phyloP scores from a whole-genome alignment of 1,139 yeast species.

The Insectozyma bohioensis region DNA sequence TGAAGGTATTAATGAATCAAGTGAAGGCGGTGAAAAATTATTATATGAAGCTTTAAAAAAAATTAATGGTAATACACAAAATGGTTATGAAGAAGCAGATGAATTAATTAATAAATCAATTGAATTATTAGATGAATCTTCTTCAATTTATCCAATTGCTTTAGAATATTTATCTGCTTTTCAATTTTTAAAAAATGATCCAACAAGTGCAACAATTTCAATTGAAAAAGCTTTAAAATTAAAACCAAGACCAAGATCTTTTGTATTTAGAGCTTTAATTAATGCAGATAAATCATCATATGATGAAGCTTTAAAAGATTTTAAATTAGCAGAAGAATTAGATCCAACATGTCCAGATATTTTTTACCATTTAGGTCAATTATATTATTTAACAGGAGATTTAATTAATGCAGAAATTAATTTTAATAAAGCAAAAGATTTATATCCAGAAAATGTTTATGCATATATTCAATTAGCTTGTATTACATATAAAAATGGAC shows the following conservation, averaged over 20 bases:
- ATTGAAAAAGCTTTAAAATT: conserved; percentile 65
- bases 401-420: conserved; percentile 70
- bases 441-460: conserved; percentile 75
- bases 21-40: conserved; percentile 58
- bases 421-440: conserved; percentile 73
- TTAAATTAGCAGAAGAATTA: conserved; percentile 67
- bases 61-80: conserved; percentile 61
- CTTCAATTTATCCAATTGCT: conserved; percentile 57
- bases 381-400: conserved; percentile 77
- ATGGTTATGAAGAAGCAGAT: conserved; percentile 76
- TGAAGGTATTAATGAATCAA: conserved; percentile 48
- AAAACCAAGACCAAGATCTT: conserved; percentile 78
- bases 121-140: conserved; percentile 45
- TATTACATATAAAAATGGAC: conserved; percentile 81
- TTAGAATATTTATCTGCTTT: conserved; percentile 82
- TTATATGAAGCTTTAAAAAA: conserved; percentile 69
- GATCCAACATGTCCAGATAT: conserved; percentile 78
- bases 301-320: conserved; percentile 64
- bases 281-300: conserved; percentile 76
- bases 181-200: conserved; percentile 77
- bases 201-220: conserved; percentile 57
- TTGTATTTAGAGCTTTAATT: conserved; percentile 80
- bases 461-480: conserved; percentile 94
- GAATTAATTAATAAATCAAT: conserved; percentile 67
- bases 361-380: conserved; percentile 94